Conservation (phyloP, 345 rosid species). For the Aquilaria yunnanensis region DNA sequence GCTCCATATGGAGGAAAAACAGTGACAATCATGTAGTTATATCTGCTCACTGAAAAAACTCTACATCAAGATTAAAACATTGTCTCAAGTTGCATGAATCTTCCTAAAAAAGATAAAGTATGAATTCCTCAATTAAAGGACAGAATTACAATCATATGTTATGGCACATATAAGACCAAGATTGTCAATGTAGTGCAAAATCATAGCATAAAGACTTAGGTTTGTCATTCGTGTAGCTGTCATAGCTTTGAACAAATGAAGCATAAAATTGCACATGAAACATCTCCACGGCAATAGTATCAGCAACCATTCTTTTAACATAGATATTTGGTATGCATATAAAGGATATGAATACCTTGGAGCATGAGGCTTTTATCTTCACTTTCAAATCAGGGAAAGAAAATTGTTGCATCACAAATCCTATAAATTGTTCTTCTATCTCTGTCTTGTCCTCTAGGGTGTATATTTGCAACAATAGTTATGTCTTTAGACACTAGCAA, state of each 20-base stretch:
- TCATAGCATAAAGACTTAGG: constrained; percentile 41
- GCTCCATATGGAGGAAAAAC: no score
- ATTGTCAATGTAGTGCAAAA: constrained; percentile 70
- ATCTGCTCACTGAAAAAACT: no score
- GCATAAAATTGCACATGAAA: constrained; percentile 49
- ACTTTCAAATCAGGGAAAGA: no score
- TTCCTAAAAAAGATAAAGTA: background rate
- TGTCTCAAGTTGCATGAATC: background rate
- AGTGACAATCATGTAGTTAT: no score
- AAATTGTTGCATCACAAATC: constrained; percentile 47
- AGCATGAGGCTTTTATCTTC: no score
- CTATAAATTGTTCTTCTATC: constrained; percentile 35
- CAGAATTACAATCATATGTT: constrained; percentile 46
- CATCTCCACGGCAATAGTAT: background rate
- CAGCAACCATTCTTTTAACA: background rate
- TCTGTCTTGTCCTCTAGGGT: constrained; percentile 45
- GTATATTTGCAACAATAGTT: constrained; percentile 57
- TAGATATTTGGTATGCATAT: constrained; percentile 1
- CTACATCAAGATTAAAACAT: no score
- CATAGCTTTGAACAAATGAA: constrained; percentile 30
- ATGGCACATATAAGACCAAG: constrained; percentile 79
- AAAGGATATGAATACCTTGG: no score
- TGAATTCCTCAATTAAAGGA: background rate
- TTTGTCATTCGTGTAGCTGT: constrained; percentile 40
- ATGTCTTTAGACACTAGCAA: no score